Evolutionary conservation across 1,139 yeast species (phyloP).

Genomic region (Blastobotrys capitulatus): DNA sequence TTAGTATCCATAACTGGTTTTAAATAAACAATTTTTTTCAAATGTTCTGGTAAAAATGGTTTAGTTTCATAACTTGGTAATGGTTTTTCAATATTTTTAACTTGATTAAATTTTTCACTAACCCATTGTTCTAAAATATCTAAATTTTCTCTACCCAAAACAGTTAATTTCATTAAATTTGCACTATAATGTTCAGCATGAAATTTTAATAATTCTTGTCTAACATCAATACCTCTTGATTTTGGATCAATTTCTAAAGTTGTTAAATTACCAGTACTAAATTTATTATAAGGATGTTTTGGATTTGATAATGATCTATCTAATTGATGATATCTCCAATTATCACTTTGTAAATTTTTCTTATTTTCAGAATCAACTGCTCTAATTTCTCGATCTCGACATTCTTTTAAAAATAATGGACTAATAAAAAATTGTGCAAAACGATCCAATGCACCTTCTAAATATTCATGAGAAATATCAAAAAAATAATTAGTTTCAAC

Average conservation of each 20-base stretch:
- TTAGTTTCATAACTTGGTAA: constrained; percentile 46
- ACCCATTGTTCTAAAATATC: constrained; percentile 71
- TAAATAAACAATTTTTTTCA: constrained; percentile 54
- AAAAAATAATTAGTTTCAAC: constrained; percentile 90
- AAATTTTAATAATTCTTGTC: constrained; percentile 60
- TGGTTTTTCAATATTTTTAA: constrained; percentile 51
- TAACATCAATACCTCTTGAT: constrained; percentile 50
- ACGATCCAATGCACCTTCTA: constrained; percentile 85
- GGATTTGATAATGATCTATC: constrained; percentile 70
- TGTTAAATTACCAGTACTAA: constrained; percentile 64
- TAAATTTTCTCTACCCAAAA: constrained; percentile 75
- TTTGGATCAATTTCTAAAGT: constrained; percentile 58
- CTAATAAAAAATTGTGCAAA: constrained; percentile 87
- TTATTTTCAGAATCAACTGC: constrained; percentile 97
- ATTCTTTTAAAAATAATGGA: constrained; percentile 73
- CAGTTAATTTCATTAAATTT: constrained; percentile 79
- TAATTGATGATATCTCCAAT: constrained; percentile 83
- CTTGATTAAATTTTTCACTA: constrained; percentile 54
- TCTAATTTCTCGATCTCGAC: constrained; percentile 86
- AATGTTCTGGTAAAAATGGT: constrained; percentile 42
- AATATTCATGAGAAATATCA: constrained; percentile 67
- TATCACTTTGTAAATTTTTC: constrained; percentile 84
- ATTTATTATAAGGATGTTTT: constrained; percentile 63
- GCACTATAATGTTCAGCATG: constrained; percentile 57
- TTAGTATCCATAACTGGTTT: constrained; percentile 80